Evolutionary conservation across 306 rosid species (phyloP).

Genomic region (cucumber (Cucumis sativus)): Cucumber_9930_V3 NC_026660.2:26442501-26443000

Average conservation of each 20-base stretch:
- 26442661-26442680: neutral
- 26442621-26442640: neutral
- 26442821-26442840: neutral
- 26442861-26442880: neutral
- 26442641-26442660: neutral
- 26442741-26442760: neutral
- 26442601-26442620: neutral
- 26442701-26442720: neutral
- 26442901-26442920: neutral
- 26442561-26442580: constrained; percentile 1
- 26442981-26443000: no score
- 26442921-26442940: neutral
- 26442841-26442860: neutral
- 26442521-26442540: neutral
- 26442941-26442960: neutral
- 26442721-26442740: neutral
- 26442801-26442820: neutral
- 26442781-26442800: constrained; percentile 3
- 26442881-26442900: neutral
- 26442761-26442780: neutral
- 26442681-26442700: neutral
- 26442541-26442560: neutral
- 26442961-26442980: no score
- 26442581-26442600: neutral
- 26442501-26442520: neutral